Conservation (phyloP, 2,329 filamentous ascomycete species). For the Elsinoe necatrix region DNA sequence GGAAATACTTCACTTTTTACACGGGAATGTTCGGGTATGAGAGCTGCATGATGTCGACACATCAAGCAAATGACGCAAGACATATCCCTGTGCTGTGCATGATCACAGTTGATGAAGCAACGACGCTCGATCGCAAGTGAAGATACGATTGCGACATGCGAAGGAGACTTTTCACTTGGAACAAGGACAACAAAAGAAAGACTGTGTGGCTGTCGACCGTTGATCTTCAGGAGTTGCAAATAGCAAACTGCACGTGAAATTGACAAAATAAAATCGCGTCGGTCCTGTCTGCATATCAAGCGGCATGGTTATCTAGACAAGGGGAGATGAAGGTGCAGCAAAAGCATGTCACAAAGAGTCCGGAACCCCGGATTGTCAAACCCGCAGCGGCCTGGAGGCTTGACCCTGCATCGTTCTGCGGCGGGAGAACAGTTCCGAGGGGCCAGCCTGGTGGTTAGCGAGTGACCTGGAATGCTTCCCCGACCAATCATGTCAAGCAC, state of each 20-base stretch:
- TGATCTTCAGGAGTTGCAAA: constrained; percentile 13
- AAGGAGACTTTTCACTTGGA: not conserved
- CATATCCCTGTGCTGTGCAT: not conserved
- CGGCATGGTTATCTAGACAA: constrained; percentile 1
- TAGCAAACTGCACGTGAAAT: not conserved
- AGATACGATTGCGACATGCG: not conserved
- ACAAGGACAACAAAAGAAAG: not conserved
- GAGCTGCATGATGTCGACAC: not conserved
- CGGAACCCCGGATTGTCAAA: constrained; percentile 12
- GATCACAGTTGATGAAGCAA: not conserved
- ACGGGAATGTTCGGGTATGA: not conserved
- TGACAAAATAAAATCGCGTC: not conserved
- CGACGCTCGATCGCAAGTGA: not conserved
- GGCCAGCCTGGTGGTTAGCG: not conserved
- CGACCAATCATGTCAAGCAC: not conserved
- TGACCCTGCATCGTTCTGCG: constrained; percentile 14
- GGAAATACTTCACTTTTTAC: not conserved
- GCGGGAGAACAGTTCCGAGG: not conserved
- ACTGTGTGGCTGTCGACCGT: not conserved
- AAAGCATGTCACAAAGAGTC: constrained; percentile 6
- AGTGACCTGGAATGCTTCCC: constrained; percentile 1
- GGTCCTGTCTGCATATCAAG: not conserved
- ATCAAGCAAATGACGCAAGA: not conserved
- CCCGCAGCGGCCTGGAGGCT: not conserved
- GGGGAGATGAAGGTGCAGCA: not conserved